A percentile compares a stretch with the other conserved stretches of the same genome.
These are phyloP conservation scores for Sclerotinia subarctica DNA, from an alignment of 2,329 filamentous ascomycete genomes.

Conservation along the genomic window DNA sequence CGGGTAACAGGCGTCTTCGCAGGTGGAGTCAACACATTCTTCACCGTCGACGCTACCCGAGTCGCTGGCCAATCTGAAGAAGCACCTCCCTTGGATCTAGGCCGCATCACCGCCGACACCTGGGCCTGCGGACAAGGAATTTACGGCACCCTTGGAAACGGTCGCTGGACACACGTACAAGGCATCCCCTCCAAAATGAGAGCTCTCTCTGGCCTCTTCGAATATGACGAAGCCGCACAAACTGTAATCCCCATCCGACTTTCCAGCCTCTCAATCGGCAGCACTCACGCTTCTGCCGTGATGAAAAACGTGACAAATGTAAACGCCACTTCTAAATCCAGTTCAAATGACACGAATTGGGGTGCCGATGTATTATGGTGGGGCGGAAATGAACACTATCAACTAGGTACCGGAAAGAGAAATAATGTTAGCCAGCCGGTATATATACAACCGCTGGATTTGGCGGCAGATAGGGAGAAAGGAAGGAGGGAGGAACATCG, in stretches of 20 bases:
- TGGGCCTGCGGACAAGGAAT: slow-evolving; percentile 89
- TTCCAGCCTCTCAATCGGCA: slow-evolving; percentile 68
- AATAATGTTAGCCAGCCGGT: slow-evolving; percentile 73
- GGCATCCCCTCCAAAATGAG: slow-evolving; percentile 76
- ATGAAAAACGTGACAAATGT: slow-evolving; percentile 78
- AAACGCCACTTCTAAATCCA: slow-evolving; percentile 38
- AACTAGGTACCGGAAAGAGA: slow-evolving; percentile 86
- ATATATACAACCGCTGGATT: slow-evolving; percentile 76
- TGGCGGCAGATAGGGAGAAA: slow-evolving; percentile 57
- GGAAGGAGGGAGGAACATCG: slow-evolving; percentile 66
- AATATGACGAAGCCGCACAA: slow-evolving; percentile 75
- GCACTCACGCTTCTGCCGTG: slow-evolving; percentile 76
- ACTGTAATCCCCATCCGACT: slow-evolving; percentile 74
- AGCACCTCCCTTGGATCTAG: slow-evolving; percentile 41
- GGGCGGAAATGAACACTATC: slow-evolving; percentile 92
- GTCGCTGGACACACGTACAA: slow-evolving; percentile 86
- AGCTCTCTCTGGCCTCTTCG: slow-evolving; percentile 74
- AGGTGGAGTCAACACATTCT: slow-evolving; percentile 82
- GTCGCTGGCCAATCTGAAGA: slow-evolving; percentile 48
- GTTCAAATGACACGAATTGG: slow-evolving; percentile 74
- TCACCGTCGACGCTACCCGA: slow-evolving; percentile 74
- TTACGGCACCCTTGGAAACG: slow-evolving; percentile 76
- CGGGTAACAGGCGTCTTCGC: slow-evolving; percentile 76
- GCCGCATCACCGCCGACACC: slow-evolving; percentile 67
- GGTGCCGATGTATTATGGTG: slow-evolving; percentile 88